These are phyloP conservation scores for Penicillium turbatum DNA, from an alignment of 495 filamentous ascomycete genomes.

Conservation along the genomic window DNA sequence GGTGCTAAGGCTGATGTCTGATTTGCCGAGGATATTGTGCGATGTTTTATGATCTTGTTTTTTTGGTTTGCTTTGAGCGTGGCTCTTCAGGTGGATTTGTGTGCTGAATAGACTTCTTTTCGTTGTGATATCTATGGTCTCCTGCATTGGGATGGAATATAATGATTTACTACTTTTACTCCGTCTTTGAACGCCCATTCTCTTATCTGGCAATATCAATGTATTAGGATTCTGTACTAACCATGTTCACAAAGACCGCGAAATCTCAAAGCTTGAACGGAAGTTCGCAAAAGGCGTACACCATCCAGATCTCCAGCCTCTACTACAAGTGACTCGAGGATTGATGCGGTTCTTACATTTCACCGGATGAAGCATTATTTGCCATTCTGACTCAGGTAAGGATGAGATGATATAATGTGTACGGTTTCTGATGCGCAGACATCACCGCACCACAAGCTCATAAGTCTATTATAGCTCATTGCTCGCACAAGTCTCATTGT, in stretches of 20 bases:
- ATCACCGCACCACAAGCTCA: too few relatives aligned
- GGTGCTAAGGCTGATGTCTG: constrained; percentile 16
- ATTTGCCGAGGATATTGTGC: not conserved
- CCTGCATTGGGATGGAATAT: not conserved
- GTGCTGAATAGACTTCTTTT: not conserved
- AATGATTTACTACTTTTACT: not conserved
- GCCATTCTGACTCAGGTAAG: too few relatives aligned
- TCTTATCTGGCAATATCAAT: too few relatives aligned
- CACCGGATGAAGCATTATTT: too few relatives aligned
- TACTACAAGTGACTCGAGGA: constrained; percentile 9
- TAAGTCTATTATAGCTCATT: too few relatives aligned
- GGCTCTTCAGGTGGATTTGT: not conserved
- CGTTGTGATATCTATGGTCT: not conserved
- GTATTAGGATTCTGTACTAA: constrained; percentile 6
- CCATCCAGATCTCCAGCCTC: constrained; percentile 7
- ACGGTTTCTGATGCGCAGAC: too few relatives aligned
- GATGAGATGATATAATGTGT: too few relatives aligned
- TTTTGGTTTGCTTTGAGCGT: constrained; percentile 2
- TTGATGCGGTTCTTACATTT: constrained; percentile 17
- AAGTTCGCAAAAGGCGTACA: constrained; percentile 6
- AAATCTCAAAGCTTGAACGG: constrained; percentile 3
- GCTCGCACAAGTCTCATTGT: too few relatives aligned
- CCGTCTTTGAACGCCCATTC: too few relatives aligned
- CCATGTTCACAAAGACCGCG: not conserved
- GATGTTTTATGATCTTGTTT: not conserved